Conservation (phyloP, 768 basidiomycete genomes). For the Thelephora ganbajun region DNA sequence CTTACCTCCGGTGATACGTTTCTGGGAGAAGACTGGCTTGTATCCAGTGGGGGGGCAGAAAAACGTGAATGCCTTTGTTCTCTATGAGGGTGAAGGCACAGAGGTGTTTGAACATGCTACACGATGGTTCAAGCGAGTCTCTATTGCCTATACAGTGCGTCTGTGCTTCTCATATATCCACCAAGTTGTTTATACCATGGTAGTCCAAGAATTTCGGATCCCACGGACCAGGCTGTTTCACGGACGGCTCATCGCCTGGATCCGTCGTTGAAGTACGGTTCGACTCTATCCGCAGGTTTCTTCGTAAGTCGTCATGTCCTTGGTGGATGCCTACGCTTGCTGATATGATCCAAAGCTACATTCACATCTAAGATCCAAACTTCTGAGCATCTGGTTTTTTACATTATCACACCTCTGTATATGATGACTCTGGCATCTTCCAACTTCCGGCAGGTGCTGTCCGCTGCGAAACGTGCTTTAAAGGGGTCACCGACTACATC, state of each 20-base stretch:
- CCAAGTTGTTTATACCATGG: conserved; percentile 8
- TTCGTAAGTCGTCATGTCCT: conserved; percentile 26
- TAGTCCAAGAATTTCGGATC: conserved; percentile 52
- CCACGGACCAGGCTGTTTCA: conserved; percentile 38
- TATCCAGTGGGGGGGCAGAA: conserved; percentile 59
- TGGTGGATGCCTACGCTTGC: background rate
- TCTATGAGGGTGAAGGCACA: conserved; percentile 49
- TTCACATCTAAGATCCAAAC: background rate
- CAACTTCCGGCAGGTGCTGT: conserved; percentile 54
- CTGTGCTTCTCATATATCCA: conserved; percentile 1
- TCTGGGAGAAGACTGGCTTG: conserved; percentile 79
- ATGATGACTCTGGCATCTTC: conserved; percentile 52
- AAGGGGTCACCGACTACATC: conserved; percentile 32
- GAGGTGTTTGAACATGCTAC: conserved; percentile 35
- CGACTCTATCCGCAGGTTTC: conserved; percentile 56
- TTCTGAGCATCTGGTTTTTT: conserved; percentile 36
- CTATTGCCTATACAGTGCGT: conserved; percentile 45
- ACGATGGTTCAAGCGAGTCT: conserved; percentile 43
- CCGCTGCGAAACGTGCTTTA: conserved; percentile 41
- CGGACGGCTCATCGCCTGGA: conserved; percentile 25
- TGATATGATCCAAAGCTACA: conserved; percentile 2
- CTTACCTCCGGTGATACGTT: conserved; percentile 54
- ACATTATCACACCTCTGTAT: conserved; percentile 48
- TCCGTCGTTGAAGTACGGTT: conserved; percentile 43
- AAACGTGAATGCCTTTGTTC: conserved; percentile 50